phyloP scores from a whole-genome alignment of 176 grass and related monocot species.

The Neostapfia colusana region DNA sequence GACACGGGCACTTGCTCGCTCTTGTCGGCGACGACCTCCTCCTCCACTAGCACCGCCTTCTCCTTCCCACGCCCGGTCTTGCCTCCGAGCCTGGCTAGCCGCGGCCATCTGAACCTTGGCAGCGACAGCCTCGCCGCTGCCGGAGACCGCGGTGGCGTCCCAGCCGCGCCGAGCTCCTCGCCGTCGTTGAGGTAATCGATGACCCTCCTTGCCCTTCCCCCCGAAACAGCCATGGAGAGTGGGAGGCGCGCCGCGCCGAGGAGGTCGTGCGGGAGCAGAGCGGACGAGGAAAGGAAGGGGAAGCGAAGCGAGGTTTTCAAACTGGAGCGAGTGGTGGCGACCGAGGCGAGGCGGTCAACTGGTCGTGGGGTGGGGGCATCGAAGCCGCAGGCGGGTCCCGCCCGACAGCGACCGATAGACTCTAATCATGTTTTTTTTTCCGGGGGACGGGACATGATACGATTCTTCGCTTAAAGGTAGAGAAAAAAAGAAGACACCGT shows the following conservation, averaged over 20 bases:
- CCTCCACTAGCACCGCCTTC: neutral
- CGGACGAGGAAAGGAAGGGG: neutral
- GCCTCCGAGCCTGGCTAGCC: conserved; percentile 5
- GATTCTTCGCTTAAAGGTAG: neutral
- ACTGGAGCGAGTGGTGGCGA: conserved; percentile 42
- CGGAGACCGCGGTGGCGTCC: neutral
- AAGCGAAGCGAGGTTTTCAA: conserved; percentile 40
- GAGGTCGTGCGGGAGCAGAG: neutral
- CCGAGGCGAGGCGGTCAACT: conserved; percentile 2
- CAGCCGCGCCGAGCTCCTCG: conserved; percentile 37
- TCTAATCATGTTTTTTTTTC: neutral
- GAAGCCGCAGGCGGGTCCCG: neutral
- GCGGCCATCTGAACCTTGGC: conserved; percentile 42
- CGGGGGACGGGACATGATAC: neutral
- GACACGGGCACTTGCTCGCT: neutral
- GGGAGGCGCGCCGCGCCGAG: conserved; percentile 15
- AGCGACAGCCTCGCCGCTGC: neutral
- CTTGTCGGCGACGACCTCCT: neutral
- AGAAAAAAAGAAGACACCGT: neutral
- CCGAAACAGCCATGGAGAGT: neutral
- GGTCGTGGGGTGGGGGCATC: conserved; percentile 11
- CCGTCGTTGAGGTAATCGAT: conserved; percentile 61
- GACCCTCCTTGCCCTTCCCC: conserved; percentile 35
- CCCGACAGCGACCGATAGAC: neutral
- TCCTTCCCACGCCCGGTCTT: neutral